Evolutionary conservation across 306 rosid species (phyloP), one percentile per base, ranked within the genome.

Genomic region (Canavalia gladiata): DNA sequence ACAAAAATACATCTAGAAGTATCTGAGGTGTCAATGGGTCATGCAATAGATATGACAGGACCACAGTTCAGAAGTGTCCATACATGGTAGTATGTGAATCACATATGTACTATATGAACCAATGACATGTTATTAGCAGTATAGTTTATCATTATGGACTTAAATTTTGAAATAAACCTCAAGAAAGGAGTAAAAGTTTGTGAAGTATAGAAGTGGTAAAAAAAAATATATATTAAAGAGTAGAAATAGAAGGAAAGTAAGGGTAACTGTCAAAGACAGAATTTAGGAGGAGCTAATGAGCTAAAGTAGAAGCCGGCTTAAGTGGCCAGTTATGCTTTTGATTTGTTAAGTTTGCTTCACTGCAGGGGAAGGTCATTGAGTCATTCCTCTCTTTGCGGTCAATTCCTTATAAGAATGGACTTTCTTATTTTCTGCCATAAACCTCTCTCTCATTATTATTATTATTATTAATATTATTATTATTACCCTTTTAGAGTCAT

Each of bases 391-490:
- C 90, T 89, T 92, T 82, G 66, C 81, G 84, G 81, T 77, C 86
- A 92, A 82, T 95, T 89, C 87, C 91, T 90, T 90, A 76, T 63
- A 84, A 46, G 33, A 84, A 29, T 77, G 72, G 35, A 72, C 86
- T 82, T 86, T 59, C 85, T 76, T 75, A 85, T 85, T 84, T 87
- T 77, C 80, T 54, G 54, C 43, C 78, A 58, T 67, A 72, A 45
- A 45, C 51, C 34, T 30, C 60, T 74, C 31, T 72, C 13, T 41
- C 71, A 46, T 75, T 75, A 35, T 76, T 10, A 69, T 47, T 39
- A 50, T 25, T 77, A 65, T 77, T 41, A 56, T 64, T 68, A 18
- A 65, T 75, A 69, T 18, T 18, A 18, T 18, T 18, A 18, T 18
- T 60, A 50, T 49, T 47, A 8, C 65, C 69, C 79, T 60, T 13